Conservation (phyloP, 495 filamentous ascomycete species). For the Saxophila tyrrhenica region DNA sequence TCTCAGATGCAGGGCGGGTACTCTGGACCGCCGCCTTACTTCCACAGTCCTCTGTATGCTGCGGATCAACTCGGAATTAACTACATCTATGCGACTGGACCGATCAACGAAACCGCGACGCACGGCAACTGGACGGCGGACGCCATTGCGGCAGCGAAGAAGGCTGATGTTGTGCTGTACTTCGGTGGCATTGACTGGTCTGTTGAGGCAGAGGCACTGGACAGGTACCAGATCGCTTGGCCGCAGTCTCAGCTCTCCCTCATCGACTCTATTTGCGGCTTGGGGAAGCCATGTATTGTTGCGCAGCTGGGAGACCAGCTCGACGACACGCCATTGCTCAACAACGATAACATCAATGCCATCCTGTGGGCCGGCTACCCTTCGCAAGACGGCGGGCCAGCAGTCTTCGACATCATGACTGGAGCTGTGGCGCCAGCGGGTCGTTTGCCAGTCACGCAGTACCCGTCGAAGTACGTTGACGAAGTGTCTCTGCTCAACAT, state of each 20-base stretch:
- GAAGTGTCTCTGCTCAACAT: conserved; percentile 46
- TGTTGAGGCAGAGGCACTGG: conserved; percentile 39
- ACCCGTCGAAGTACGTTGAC: conserved; percentile 42
- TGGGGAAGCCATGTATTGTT: conserved; percentile 44
- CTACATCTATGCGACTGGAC: conserved; percentile 32
- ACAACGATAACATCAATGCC: conserved; percentile 35
- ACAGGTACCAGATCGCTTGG: conserved; percentile 45
- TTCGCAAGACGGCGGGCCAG: conserved; percentile 47
- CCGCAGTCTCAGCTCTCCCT: conserved; percentile 45
- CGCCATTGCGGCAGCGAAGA: conserved; percentile 22
- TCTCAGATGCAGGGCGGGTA: conserved; percentile 48
- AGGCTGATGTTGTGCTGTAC: conserved; percentile 41
- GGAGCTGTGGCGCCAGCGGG: conserved; percentile 45
- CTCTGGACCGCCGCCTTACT: conserved; percentile 39
- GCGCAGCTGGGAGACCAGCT: conserved; percentile 39
- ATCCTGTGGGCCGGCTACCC: conserved; percentile 50
- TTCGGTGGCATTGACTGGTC: conserved; percentile 43
- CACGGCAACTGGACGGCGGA: not conserved
- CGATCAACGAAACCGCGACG: not conserved
- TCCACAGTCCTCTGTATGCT: conserved; percentile 34
- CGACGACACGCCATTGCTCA: conserved; percentile 9
- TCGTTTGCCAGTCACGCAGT: conserved; percentile 45
- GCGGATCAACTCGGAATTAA: conserved; percentile 28
- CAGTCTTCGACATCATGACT: conserved; percentile 43
- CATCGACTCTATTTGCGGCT: conserved; percentile 37